A percentile compares a stretch with the other conserved stretches of the same genome.
Evolutionary conservation across 345 rosid species (phyloP).

Genomic region (Brassica cretica): DNA sequence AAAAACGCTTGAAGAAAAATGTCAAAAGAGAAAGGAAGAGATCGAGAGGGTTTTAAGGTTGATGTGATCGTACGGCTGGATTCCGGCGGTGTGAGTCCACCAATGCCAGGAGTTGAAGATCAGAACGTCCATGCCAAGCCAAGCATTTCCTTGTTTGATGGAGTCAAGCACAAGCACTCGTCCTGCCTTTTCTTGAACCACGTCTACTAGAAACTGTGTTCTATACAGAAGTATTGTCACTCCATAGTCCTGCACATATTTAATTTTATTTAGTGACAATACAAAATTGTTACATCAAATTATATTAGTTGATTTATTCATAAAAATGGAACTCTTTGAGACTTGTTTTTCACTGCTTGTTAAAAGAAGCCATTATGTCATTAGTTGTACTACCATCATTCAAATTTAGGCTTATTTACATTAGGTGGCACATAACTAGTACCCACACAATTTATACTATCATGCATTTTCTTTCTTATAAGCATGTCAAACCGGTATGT

Average conservation of each 20-base stretch:
- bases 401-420: background rate
- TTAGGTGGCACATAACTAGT: background rate
- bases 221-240: slow-evolving; percentile 54
- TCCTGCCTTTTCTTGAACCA: slow-evolving; percentile 51
- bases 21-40: background rate
- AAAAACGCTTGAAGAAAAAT: background rate
- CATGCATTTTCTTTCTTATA: background rate
- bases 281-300: background rate
- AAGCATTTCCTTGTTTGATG: slow-evolving; percentile 56
- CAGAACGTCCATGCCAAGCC: slow-evolving; percentile 86
- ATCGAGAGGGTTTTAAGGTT: background rate
- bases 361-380: background rate
- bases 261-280: background rate
- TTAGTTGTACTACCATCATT: background rate
- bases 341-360: background rate
- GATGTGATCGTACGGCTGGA: slow-evolving; percentile 57
- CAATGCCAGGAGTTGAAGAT: slow-evolving; percentile 95
- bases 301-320: background rate
- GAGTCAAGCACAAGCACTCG: slow-evolving; percentile 72
- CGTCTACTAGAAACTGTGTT: slow-evolving; percentile 68
- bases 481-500: background rate
- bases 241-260: slow-evolving; percentile 54
- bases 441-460: background rate
- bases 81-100: slow-evolving; percentile 80
- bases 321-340: background rate